Conservation (phyloP, 1,284 basidiomycete genomes). For the Fomitiporia mediterranea region DNA sequence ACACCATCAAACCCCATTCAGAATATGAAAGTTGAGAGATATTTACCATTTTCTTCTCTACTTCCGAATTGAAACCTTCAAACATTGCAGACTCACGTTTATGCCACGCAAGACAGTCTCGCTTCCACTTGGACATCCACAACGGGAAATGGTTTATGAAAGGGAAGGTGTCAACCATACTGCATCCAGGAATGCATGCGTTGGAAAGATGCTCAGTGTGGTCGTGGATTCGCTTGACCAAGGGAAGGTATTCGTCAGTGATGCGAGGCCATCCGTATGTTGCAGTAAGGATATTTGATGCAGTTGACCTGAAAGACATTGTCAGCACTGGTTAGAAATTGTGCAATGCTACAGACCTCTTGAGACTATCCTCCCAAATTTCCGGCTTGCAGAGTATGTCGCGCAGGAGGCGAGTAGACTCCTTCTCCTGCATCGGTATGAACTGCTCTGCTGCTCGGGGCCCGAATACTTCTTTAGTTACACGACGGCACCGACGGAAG, state of each 20-base stretch:
- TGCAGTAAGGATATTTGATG: constrained; percentile 23
- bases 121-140: constrained; percentile 28
- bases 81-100: constrained; percentile 22
- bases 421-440: constrained; percentile 23
- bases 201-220: constrained; percentile 20
- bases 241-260: constrained; percentile 20
- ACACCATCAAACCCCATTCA: constrained; percentile 17
- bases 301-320: constrained; percentile 20
- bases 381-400: constrained; percentile 21
- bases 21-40: background rate
- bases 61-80: constrained; percentile 21
- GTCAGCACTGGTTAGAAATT: constrained; percentile 14
- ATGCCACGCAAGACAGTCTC: constrained; percentile 22
- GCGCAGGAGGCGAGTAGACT: constrained; percentile 23
- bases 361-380: constrained; percentile 22
- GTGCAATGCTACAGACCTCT: constrained; percentile 12
- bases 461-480: constrained; percentile 25
- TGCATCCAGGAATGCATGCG: constrained; percentile 24
- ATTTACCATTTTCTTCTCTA: constrained; percentile 22
- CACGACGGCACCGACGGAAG: constrained; percentile 27
- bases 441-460: constrained; percentile 20
- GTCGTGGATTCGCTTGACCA: constrained; percentile 22
- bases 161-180: constrained; percentile 30
- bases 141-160: constrained; percentile 26
- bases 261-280: constrained; percentile 26